Evolutionary conservation across 768 basidiomycete species (phyloP), one percentile per base, ranked within the genome.

Genomic region (Paxillus rubicundulus): DNA sequence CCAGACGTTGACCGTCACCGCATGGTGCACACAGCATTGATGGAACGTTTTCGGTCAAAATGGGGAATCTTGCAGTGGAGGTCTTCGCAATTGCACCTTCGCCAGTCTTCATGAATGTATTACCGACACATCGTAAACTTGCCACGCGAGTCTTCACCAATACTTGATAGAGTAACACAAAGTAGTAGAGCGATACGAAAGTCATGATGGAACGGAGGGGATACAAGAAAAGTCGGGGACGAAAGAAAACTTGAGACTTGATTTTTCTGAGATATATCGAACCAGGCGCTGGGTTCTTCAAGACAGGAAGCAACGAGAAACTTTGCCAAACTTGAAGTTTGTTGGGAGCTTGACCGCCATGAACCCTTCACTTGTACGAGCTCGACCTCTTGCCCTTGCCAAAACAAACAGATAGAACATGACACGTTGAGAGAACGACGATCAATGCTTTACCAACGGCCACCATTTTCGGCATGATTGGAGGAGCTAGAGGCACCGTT

Each of bases 171-270:
- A 61, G 70, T 71, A 69, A 75, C 73, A 75, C 66, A 75, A 72
- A 70, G 73, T 70, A 72, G 67, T 74, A 78, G 74, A 70, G 71
- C 72, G 71, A 69, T 74, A 74, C 65, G 71, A 73, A 70, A 72
- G 60, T 63, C 65, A 65, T 58, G 62, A 45, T 37, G 50, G 21
- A 43, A 18, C 33, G 55, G 52, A 53, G 54, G 57, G 58, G 66
- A 61, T 70, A 73, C 71, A 67, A 75, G 76, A 80, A 77, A 79
- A 70, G 74, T 72, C 67, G 79, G 72, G 68, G 76, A 76, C 73
- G 75, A 76, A 65, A 76, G 70, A 72, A 78, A 72, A 85, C 82
- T 84, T 84, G 82, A 78, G 82, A 81, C 80, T 84, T 83, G 81
- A 73, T 67, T 73, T 73, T 71, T 78, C 72, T 78, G 72, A 74